Conservation (phyloP, 352 stramenopile genomes). For the Peronospora belbahrii region DNA sequence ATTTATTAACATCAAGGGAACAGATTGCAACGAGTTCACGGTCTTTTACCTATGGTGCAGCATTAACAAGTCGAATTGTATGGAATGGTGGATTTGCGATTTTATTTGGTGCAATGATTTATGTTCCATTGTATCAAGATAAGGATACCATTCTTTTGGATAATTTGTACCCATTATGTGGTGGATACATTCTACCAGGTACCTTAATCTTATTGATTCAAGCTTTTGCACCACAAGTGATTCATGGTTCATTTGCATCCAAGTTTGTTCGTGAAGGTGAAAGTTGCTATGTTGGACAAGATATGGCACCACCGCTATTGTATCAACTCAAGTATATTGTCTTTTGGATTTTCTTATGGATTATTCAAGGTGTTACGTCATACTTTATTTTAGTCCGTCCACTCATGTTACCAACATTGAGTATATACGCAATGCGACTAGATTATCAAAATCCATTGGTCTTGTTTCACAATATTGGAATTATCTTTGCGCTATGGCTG, state of each 20-base stretch:
- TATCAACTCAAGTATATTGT: constrained; percentile 58
- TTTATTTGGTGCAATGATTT: constrained; percentile 59
- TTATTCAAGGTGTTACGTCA: constrained; percentile 44
- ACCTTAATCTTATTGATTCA: constrained; percentile 44
- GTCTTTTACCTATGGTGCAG: constrained; percentile 52
- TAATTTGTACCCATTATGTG: constrained; percentile 34
- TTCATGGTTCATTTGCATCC: constrained; percentile 44
- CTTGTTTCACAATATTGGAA: constrained; percentile 66
- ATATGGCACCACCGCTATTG: constrained; percentile 52
- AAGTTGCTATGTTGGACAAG: constrained; percentile 60
- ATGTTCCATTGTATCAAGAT: constrained; percentile 39
- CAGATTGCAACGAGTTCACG: constrained; percentile 39
- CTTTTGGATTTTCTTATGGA: constrained; percentile 60
- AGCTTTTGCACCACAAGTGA: constrained; percentile 43
- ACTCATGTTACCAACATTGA: constrained; percentile 55
- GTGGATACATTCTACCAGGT: constrained; percentile 43
- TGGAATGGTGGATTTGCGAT: constrained; percentile 56
- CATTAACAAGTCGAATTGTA: constrained; percentile 39
- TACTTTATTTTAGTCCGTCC: constrained; percentile 63
- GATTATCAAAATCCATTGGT: constrained; percentile 61
- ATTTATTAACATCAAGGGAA: constrained; percentile 45
- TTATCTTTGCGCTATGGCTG: constrained; percentile 59
- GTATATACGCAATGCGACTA: constrained; percentile 65
- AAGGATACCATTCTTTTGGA: constrained; percentile 38
- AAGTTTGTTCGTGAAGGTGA: constrained; percentile 71